phyloP scores from a whole-genome alignment of 805 yeast genomes.

The Kuraishia capsulata region DNA sequence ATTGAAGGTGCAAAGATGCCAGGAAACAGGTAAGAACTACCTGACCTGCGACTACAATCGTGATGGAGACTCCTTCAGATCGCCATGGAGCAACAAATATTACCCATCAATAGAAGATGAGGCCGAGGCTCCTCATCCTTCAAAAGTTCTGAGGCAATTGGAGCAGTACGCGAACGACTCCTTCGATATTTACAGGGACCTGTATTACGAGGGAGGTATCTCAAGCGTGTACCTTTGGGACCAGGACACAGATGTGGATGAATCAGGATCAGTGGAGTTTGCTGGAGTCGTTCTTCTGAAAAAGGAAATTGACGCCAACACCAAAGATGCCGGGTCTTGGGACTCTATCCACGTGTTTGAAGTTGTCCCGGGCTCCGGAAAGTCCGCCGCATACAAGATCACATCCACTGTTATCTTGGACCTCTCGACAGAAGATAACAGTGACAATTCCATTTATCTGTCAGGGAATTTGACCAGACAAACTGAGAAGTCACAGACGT shows the following conservation, averaged over 20 bases:
- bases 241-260: constrained; percentile 30
- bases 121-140: constrained; percentile 71
- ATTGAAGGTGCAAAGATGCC: constrained; percentile 42
- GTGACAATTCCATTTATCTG: constrained; percentile 32
- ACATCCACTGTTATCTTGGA: constrained; percentile 86
- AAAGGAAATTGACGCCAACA: constrained; percentile 35
- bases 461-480: constrained; percentile 88
- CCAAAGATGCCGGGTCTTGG: constrained; percentile 53
- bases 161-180: constrained; percentile 83
- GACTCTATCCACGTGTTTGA: constrained; percentile 93
- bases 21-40: constrained; percentile 51
- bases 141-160: constrained; percentile 53
- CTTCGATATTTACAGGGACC: constrained; percentile 84
- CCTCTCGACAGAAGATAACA: constrained; percentile 26
- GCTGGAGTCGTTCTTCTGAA: constrained; percentile 89
- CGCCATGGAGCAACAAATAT: constrained; percentile 84
- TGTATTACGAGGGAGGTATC: constrained; percentile 92
- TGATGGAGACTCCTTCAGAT: constrained; percentile 86
- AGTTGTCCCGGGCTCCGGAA: constrained; percentile 31
- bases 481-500: constrained; percentile 43
- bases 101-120: constrained; percentile 39
- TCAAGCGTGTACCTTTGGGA: constrained; percentile 93
- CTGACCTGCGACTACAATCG: constrained; percentile 91
- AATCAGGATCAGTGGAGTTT: constrained; percentile 50
- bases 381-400: constrained; percentile 49